Conservation (phyloP, 2,329 filamentous ascomycete genomes). For the Penicillium sp. region DNA sequence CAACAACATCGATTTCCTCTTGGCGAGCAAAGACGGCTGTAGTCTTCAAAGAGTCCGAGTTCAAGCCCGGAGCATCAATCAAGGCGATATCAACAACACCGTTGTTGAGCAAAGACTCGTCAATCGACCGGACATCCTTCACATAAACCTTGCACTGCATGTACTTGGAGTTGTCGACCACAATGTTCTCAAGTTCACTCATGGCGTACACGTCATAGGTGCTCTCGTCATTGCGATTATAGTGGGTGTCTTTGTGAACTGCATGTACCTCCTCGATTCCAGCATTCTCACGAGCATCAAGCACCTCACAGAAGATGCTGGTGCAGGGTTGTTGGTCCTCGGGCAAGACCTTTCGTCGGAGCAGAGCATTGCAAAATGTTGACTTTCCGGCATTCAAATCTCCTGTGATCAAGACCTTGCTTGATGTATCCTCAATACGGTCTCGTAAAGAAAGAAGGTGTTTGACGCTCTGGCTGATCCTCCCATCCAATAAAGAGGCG, state of each 20-base stretch:
- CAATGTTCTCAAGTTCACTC: slow-evolving; percentile 79
- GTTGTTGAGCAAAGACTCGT: slow-evolving; percentile 94
- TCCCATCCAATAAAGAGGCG: slow-evolving; percentile 85
- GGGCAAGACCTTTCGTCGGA: slow-evolving; percentile 87
- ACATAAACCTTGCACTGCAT: slow-evolving; percentile 97
- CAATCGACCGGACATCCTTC: slow-evolving; percentile 82
- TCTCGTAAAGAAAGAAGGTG: slow-evolving; percentile 85
- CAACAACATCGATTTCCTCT: slow-evolving; percentile 97
- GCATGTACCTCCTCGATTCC: slow-evolving; percentile 95
- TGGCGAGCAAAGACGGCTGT: slow-evolving; percentile 96
- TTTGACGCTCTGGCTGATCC: slow-evolving; percentile 90
- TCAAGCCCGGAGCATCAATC: slow-evolving; percentile 93
- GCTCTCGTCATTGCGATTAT: slow-evolving; percentile 87
- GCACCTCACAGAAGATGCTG: slow-evolving; percentile 95
- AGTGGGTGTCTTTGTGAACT: slow-evolving; percentile 75
- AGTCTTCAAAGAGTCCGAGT: slow-evolving; percentile 94
- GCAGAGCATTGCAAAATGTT: slow-evolving; percentile 96
- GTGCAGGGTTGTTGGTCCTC: slow-evolving; percentile 98
- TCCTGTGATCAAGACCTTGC: slow-evolving; percentile 93
- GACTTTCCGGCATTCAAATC: slow-evolving; percentile 98
- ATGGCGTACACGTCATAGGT: slow-evolving; percentile 88
- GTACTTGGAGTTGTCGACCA: slow-evolving; percentile 83
- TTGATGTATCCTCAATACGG: slow-evolving; percentile 94
- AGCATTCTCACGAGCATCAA: slow-evolving; percentile 88
- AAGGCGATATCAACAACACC: slow-evolving; percentile 97